Evolutionary conservation across 2,329 filamentous ascomycete species (phyloP), one percentile per base, ranked within the genome.

Genomic region (Calonectria pauciramosa): DNA sequence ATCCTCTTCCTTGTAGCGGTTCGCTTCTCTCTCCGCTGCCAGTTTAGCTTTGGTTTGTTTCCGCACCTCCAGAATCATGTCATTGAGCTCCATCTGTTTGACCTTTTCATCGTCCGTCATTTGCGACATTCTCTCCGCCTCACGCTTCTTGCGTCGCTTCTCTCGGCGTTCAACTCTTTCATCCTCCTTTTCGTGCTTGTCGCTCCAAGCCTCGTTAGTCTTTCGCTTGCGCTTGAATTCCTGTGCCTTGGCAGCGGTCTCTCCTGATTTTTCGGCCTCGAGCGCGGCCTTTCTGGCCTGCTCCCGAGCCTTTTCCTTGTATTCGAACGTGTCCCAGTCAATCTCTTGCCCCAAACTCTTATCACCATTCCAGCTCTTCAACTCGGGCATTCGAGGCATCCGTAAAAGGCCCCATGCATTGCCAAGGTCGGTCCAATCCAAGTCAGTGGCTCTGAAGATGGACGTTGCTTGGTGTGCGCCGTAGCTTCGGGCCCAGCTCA

Each of bases 371-470:
- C 94, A 96, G 0, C 88, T 90, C 80, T 93, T 94, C 68, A 95
- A 87, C 84, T 99, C 97, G 0, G 97, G 96, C 97, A 99, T 99
- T 82, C 94, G 95, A 5, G 97, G 97, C 77, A 99, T 89, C 66
- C 93, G 93, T 2, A 98, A 88, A 0, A 99, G 88, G 2, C 95
- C 97, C 95, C 96, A 99, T 0, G 94, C 94, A 69, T 92, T 89
- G 0, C 93, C 96, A 0, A 97, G 89, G 68, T 96, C 94, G 7
- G 90, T 87, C 97, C 97, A 99, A 83, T 98, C 93, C 20, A 98
- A 89, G 80, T 97, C 95, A 4, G 89, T 84, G 2, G 95, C 88
- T 14, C 94, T 92, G 88, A 99, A 99, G 78, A 99, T 99, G 81
- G 95, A 97, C 74, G 92, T 93, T 1, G 96, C 96, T 78, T 96